phyloP scores from a whole-genome alignment of 2,329 filamentous ascomycete genomes.

The Botrytis deweyae region DNA sequence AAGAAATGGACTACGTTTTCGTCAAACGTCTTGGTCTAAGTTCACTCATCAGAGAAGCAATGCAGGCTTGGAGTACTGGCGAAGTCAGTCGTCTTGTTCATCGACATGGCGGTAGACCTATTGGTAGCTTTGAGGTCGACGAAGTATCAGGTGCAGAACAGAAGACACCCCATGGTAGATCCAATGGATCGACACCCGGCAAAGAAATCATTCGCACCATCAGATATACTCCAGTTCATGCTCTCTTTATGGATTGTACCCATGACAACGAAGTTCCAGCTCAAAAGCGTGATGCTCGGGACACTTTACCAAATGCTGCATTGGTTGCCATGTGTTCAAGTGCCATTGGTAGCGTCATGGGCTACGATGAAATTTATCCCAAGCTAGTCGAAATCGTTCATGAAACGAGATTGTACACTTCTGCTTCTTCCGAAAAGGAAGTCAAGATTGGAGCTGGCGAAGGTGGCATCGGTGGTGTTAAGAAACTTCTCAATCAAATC shows the following conservation, averaged over 20 bases:
- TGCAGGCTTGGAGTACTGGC: constrained; percentile 96
- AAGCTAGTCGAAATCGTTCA: constrained; percentile 89
- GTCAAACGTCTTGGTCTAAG: constrained; percentile 90
- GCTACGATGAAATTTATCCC: constrained; percentile 95
- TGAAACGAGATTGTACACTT: constrained; percentile 81
- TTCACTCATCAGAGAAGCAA: constrained; percentile 90
- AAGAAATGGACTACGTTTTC: constrained; percentile 94
- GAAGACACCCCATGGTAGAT: constrained; percentile 35
- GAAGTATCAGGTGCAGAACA: constrained; percentile 67
- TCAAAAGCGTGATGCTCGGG: constrained; percentile 89
- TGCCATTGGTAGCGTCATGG: constrained; percentile 93
- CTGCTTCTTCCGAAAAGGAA: constrained; percentile 64
- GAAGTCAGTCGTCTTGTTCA: constrained; percentile 93
- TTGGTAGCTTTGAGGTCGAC: constrained; percentile 96
- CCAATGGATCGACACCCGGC: constrained; percentile 38
- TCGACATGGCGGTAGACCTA: constrained; percentile 86
- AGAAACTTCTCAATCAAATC: constrained; percentile 91
- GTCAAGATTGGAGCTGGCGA: constrained; percentile 69
- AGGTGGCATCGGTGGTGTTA: constrained; percentile 84
- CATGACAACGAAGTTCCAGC: constrained; percentile 97
- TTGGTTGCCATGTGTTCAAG: constrained; percentile 95
- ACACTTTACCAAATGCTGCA: constrained; percentile 91
- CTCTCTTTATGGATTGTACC: constrained; percentile 98
- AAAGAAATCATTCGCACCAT: constrained; percentile 68
- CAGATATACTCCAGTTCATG: constrained; percentile 84